These are phyloP conservation scores for Malassezia obtusa DNA, from an alignment of 1,284 basidiomycete genomes.

Conservation along the genomic window DNA sequence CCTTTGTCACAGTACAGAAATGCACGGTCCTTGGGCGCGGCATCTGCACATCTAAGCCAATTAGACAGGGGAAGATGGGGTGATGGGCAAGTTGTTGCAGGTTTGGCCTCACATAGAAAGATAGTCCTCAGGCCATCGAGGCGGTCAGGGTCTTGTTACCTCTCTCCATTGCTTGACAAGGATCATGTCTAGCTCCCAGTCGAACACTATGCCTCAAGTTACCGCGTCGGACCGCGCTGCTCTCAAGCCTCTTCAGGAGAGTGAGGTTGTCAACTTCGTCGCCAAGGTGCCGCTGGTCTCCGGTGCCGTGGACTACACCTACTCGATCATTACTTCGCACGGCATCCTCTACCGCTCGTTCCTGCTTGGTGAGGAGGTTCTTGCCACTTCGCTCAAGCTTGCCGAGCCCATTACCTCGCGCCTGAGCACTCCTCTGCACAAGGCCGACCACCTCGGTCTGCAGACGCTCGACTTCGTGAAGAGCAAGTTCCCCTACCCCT, in stretches of 20 bases:
- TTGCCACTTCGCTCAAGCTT: slow-evolving; percentile 27
- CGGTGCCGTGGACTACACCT: slow-evolving; percentile 32
- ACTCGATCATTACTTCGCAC: slow-evolving; percentile 36
- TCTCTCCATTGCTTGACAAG: too few species aligned
- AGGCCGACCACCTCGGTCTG: slow-evolving; percentile 32
- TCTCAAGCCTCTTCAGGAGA: slow-evolving; percentile 17
- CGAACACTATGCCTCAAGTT: neutral
- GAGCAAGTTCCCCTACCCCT: slow-evolving; percentile 43
- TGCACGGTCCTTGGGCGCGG: too few species aligned
- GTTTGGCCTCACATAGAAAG: too few species aligned
- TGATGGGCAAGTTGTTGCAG: too few species aligned
- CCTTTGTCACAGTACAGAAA: too few species aligned
- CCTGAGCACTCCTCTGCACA: slow-evolving; percentile 37
- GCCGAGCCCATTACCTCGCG: slow-evolving; percentile 35
- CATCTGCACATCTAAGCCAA: too few species aligned
- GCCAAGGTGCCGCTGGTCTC: slow-evolving; percentile 33
- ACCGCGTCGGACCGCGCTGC: neutral
- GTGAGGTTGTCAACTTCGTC: slow-evolving; percentile 32
- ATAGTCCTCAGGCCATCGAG: too few species aligned
- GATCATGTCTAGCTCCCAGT: neutral
- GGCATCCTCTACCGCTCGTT: slow-evolving; percentile 32
- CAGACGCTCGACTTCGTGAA: slow-evolving; percentile 42
- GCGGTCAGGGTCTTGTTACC: too few species aligned
- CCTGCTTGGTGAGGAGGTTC: slow-evolving; percentile 28
- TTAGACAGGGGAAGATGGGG: too few species aligned